Evolutionary conservation across 108 stramenopile genomes (phyloP), one percentile per base, ranked within the genome.

Genomic region (Nitzschia inconspicua): DNA sequence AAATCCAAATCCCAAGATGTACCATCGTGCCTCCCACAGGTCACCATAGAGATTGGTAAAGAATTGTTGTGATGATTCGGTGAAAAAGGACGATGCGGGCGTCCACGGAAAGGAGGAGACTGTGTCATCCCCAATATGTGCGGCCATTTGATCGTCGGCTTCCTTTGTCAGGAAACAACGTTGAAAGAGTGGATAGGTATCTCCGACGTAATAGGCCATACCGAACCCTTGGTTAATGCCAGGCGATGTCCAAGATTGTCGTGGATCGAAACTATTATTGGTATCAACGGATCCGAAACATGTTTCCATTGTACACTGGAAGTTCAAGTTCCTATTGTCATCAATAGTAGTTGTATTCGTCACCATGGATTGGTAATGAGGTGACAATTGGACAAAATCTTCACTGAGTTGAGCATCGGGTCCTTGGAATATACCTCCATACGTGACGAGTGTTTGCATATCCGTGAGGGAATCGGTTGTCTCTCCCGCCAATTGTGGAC

Each of bases 1-100:
- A 36, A 94, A 85, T 7, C 97, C 95, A 60, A 94, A 92, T 16
- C 79, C 85, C 27, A 91, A 35, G 40, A 98, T 83, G 32, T 69
- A 81, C 16, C 77, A 51, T 36, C 78, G 47, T 3, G 76, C 57
- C 18, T 56, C 67, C 39, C 53, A 68, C 24, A 87, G 23, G 56
- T 93, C 91, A 22, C 68, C 81, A 67, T 84, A 88, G 11, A 88
- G 50, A 59, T 79, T 73, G 39, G 39, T 65, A 72, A 63, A 78
- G 31, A 83, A 65, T n/a, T n/a, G n/a, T n/a, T n/a, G n/a, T n/a
- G n/a, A n/a, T n/a, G n/a, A n/a, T n/a, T n/a, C n/a, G n/a, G n/a
- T n/a, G n/a, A n/a, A n/a, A n/a, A n/a, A n/a, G n/a, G n/a, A n/a
- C n/a, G n/a, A n/a, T 25, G 60, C 37, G 19, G 72, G 63, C 14